phyloP scores from a whole-genome alignment of 1,284 basidiomycete species.

The Peniophora sp. region DNA sequence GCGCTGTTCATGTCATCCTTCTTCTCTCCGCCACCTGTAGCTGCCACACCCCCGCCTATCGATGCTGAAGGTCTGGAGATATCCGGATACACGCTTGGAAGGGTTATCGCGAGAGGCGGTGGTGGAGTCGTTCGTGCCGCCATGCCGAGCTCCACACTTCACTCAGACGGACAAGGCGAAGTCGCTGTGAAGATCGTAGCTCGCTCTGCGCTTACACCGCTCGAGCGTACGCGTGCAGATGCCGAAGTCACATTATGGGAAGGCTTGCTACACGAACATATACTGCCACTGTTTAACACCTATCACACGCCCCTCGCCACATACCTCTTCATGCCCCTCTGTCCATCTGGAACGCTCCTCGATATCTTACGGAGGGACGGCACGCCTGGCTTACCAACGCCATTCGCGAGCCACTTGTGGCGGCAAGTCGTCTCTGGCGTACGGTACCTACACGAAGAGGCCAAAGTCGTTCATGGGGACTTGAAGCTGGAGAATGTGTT shows the following conservation, averaged over 20 bases:
- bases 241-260: constrained; percentile 81
- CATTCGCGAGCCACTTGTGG: constrained; percentile 85
- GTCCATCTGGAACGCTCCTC: constrained; percentile 80
- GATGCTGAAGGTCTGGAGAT: constrained; percentile 56
- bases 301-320: constrained; percentile 62
- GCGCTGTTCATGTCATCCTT: constrained; percentile 75
- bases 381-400: constrained; percentile 52
- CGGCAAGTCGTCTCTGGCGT: constrained; percentile 84
- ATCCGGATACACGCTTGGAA: constrained; percentile 72
- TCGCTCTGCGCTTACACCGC: constrained; percentile 43
- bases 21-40: constrained; percentile 26
- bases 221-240: constrained; percentile 52
- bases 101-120: constrained; percentile 75
- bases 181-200: constrained; percentile 82
- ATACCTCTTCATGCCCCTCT: constrained; percentile 79
- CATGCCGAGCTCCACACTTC: constrained; percentile 66
- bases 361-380: constrained; percentile 77
- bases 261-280: constrained; percentile 64
- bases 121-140: constrained; percentile 51
- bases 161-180: constrained; percentile 43
- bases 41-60: constrained; percentile 21
- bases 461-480: constrained; percentile 80
- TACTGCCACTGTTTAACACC: constrained; percentile 75
- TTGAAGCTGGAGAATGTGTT: constrained; percentile 97
- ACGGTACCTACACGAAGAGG: constrained; percentile 78